Conservation (phyloP, 768 basidiomycete species). For the Asterophora lycoperdoides region DNA sequence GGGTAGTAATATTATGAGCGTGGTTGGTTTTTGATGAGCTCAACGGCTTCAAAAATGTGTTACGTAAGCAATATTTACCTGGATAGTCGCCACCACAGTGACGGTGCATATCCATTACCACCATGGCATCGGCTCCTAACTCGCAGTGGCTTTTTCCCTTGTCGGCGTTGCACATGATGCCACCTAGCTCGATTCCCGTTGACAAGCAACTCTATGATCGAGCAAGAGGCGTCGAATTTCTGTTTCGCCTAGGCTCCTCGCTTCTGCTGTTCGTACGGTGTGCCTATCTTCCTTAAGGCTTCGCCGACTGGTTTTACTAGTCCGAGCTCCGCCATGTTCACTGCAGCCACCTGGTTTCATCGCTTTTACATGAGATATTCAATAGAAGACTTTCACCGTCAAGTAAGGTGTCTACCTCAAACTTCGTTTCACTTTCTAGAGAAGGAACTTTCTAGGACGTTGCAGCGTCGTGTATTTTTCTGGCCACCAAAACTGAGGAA, state of each 20-base stretch:
- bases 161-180: conserved; percentile 53
- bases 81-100: no score
- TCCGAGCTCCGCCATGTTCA: conserved; percentile 77
- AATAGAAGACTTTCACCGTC: conserved; percentile 76
- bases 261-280: conserved; percentile 60
- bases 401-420: conserved; percentile 42
- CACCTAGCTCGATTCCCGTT: conserved; percentile 49
- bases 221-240: conserved; percentile 78
- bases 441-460: conserved; percentile 52
- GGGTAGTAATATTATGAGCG: background rate
- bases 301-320: conserved; percentile 32
- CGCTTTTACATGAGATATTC: conserved; percentile 87
- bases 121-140: conserved; percentile 13
- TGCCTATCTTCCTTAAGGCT: conserved; percentile 12
- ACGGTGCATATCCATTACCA: background rate
- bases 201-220: conserved; percentile 75
- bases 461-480: conserved; percentile 81
- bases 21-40: no score
- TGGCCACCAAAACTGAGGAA: conserved; percentile 91
- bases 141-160: conserved; percentile 74
- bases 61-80: conserved; percentile 2
- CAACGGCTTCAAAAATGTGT: background rate
- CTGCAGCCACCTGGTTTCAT: conserved; percentile 89
- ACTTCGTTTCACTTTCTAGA: conserved; percentile 8
- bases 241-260: conserved; percentile 77